A percentile compares a stretch with the other conserved stretches of the same genome.
These are phyloP conservation scores for Actinomortierella wolfii DNA, from an alignment of 371 early-diverging fungal genomes.

Conservation along the genomic window DNA sequence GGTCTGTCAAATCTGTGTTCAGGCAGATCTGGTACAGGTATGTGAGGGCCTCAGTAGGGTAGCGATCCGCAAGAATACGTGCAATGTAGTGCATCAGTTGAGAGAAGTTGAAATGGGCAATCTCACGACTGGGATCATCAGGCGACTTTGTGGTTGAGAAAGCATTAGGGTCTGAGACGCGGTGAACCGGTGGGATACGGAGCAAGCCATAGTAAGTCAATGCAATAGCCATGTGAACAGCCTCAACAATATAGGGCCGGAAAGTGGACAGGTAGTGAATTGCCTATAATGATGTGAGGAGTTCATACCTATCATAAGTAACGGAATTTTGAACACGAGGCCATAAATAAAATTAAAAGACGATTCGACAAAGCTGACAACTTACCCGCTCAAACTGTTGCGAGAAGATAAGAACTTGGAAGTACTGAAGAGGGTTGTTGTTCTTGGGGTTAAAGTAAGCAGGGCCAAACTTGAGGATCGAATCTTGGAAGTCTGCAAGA, in stretches of 20 bases:
- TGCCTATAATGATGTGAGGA: conserved; percentile 69
- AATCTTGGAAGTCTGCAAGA: conserved; percentile 65
- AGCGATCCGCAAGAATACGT: conserved; percentile 50
- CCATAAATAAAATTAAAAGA: too few relatives aligned
- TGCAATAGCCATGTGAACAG: conserved; percentile 89
- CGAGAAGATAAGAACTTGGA: conserved; percentile 79
- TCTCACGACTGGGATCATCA: conserved; percentile 34
- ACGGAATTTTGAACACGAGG: too few relatives aligned
- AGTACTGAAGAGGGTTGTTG: conserved; percentile 77
- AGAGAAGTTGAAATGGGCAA: conserved; percentile 61
- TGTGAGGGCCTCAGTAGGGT: conserved; percentile 65
- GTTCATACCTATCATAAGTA: too few relatives aligned
- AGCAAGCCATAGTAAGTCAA: conserved; percentile 80
- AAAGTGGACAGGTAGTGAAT: conserved; percentile 68
- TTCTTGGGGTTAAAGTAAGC: conserved; percentile 72
- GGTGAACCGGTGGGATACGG: conserved; percentile 62
- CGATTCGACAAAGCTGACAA: too few relatives aligned
- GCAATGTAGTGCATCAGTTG: conserved; percentile 65
- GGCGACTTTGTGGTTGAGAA: conserved; percentile 24
- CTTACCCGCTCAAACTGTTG: conserved; percentile 86
- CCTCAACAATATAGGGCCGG: conserved; percentile 72
- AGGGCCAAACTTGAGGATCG: conserved; percentile 69
- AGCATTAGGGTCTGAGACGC: conserved; percentile 41
- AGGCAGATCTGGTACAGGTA: conserved; percentile 70
- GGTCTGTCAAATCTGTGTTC: conserved; percentile 47